Evolutionary conservation across 495 filamentous ascomycete species (phyloP), one percentile per base, ranked within the genome.

Genomic region (Trichoderma parareesei): DNA sequence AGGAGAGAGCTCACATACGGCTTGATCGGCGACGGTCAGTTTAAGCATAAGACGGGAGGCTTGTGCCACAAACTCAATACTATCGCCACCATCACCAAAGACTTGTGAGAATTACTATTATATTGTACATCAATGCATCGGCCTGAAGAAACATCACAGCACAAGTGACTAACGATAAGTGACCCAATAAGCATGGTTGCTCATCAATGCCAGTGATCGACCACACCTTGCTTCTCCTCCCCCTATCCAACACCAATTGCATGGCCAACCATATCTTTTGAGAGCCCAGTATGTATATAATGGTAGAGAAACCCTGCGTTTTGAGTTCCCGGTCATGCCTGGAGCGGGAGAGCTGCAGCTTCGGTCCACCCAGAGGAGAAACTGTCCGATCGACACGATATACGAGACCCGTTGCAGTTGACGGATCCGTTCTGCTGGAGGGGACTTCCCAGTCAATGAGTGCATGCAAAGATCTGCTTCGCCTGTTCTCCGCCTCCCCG

Each of bases 321-420:
- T 27, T 57, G 27, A 9, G 48, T 63, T 63, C 61, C n/a, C 48
- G 61, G n/a, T 63, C 61, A 33, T 18, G 40, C 38, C 61, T 44
- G 27, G 48, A 37, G 13, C 61, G 46, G 27, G 61, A 63, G 13
- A 63, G 33, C 9, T 27, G 13, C 40, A 63, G 27, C 61, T 63
- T 14, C 10, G 61, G 42, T n/a, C 61, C 40, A 18, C 46, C 61
- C 38, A 27, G 18, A 43, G 48, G 6, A n/a, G 3, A 14, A 43
- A 63, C n/a, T 6, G 42, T 43, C 33, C 33, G 48, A 13, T 63
- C 61, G 4, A 63, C 41, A 33, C 41, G 61, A 46, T 63, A 63
- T 3, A 46, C 41, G 9, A 38, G 6, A 3, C 20, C 35, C 27
- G 61, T 63, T 37, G 46, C 61, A 27, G 42, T 10, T 6, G 61